phyloP scores from a whole-genome alignment of 2,329 filamentous ascomycete species.

The Setomelanomma holmii region DNA sequence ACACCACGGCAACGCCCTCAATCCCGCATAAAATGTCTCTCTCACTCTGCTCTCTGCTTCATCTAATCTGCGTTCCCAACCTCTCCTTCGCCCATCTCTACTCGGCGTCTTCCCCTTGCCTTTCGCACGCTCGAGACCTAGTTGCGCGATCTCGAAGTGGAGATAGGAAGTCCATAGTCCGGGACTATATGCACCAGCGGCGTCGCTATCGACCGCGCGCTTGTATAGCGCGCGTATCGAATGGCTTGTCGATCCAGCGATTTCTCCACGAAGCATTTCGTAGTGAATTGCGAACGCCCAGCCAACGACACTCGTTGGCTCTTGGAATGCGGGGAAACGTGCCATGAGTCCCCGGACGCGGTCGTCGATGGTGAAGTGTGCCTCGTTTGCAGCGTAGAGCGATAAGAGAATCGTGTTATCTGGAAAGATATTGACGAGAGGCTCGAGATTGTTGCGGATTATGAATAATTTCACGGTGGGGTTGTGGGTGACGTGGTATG shows the following conservation, averaged over 20 bases:
- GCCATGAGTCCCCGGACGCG: conserved; percentile 73
- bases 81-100: conserved; percentile 30
- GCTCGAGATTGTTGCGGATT: conserved; percentile 67
- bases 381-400: conserved; percentile 76
- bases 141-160: conserved; percentile 36
- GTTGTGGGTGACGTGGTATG: conserved; percentile 67
- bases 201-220: conserved; percentile 52
- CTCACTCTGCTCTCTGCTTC: conserved; percentile 54
- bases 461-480: conserved; percentile 72
- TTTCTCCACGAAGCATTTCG: conserved; percentile 57
- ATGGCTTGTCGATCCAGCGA: conserved; percentile 56
- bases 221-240: conserved; percentile 64
- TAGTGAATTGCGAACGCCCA: conserved; percentile 64
- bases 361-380: conserved; percentile 75
- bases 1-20: conserved; percentile 67
- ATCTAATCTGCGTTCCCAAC: conserved; percentile 18
- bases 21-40: conserved; percentile 62
- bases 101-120: conserved; percentile 13
- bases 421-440: conserved; percentile 71
- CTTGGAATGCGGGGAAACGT: conserved; percentile 37
- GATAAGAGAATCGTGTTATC: conserved; percentile 77
- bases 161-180: conserved; percentile 43
- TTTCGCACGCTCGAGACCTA: conserved; percentile 17
- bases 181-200: conserved; percentile 36
- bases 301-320: conserved; percentile 51